phyloP scores from a whole-genome alignment of 208 protist genomes.

The Acanthamoeba sp. region DNA sequence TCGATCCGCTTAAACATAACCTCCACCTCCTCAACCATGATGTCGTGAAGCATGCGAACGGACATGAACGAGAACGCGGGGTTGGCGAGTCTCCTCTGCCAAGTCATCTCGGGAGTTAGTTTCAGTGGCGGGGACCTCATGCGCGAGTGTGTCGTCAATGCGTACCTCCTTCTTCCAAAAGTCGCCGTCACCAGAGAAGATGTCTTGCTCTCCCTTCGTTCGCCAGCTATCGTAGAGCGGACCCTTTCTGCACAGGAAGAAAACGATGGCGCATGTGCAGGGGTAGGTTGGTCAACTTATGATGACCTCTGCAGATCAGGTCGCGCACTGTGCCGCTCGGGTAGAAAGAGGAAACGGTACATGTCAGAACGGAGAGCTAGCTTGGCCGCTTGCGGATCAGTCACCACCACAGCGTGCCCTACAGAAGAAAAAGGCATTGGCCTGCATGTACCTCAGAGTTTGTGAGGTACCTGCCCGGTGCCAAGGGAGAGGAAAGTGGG shows the following conservation, averaged over 20 bases:
- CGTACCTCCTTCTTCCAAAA: slow-evolving; percentile 59
- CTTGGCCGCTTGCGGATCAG: slow-evolving; percentile 18
- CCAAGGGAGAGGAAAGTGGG: not conserved
- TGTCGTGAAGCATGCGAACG: slow-evolving; percentile 27
- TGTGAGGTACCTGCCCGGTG: not conserved
- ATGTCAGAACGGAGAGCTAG: not conserved
- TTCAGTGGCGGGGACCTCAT: not conserved
- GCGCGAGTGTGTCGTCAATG: not conserved
- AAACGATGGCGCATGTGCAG: too few species aligned
- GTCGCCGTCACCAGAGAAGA: slow-evolving; percentile 31
- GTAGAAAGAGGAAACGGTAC: not conserved
- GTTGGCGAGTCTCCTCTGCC: not conserved
- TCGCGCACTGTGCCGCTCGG: too few species aligned
- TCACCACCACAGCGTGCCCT: not conserved
- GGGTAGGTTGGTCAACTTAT: too few species aligned
- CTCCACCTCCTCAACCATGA: slow-evolving; percentile 42
- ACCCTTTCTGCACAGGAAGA: not conserved
- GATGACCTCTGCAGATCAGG: too few species aligned
- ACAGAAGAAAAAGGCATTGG: not conserved
- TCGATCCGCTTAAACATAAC: slow-evolving; percentile 46
- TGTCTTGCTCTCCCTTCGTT: slow-evolving; percentile 24
- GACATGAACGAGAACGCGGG: slow-evolving; percentile 15
- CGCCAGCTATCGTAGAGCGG: slow-evolving; percentile 35
- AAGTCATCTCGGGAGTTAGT: too few species aligned
- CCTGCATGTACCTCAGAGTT: not conserved